Evolutionary conservation across 306 rosid species (phyloP).

Genomic region (Sophora flavescens): DNA sequence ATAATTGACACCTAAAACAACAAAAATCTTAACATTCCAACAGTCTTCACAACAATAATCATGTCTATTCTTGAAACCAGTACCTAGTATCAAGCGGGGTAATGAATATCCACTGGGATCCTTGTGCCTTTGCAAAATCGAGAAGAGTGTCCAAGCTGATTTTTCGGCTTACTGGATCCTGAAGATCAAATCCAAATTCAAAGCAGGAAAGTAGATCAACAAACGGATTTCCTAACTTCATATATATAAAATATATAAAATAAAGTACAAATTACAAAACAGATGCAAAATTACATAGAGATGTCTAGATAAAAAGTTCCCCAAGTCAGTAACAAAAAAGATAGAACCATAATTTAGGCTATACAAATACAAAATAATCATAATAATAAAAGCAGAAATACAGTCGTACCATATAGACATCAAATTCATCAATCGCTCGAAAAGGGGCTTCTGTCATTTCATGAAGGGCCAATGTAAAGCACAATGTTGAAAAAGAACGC

Average conservation of each 20-base stretch:
- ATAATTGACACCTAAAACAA: background rate
- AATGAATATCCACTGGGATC: slow-evolving; percentile 95
- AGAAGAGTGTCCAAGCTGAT: slow-evolving; percentile 92
- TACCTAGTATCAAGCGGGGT: slow-evolving; percentile 98
- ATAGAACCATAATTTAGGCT: background rate
- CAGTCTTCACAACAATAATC: slow-evolving; percentile 1
- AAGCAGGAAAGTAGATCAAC: slow-evolving; percentile 21
- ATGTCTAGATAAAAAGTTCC: background rate
- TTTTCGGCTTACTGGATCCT: slow-evolving; percentile 97
- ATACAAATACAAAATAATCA: background rate
- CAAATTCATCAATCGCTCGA: slow-evolving; percentile 98
- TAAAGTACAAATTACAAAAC: background rate
- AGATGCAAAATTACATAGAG: background rate
- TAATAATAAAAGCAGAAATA: slow-evolving; percentile 5
- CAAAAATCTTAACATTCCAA: background rate
- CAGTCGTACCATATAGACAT: slow-evolving; percentile 84
- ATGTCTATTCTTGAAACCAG: slow-evolving; percentile 27
- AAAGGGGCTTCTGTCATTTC: slow-evolving; percentile 96
- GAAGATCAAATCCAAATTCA: slow-evolving; percentile 44
- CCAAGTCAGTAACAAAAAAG: slow-evolving; percentile 6
- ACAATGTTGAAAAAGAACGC: slow-evolving; percentile 93
- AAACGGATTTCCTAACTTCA: slow-evolving; percentile 5
- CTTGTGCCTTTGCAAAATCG: slow-evolving; percentile 81
- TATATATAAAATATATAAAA: too few species aligned
- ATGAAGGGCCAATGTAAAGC: slow-evolving; percentile 93